These are phyloP conservation scores for Dactylellina leptospora DNA, from an alignment of 2,329 filamentous ascomycete genomes.

Conservation along the genomic window DNA sequence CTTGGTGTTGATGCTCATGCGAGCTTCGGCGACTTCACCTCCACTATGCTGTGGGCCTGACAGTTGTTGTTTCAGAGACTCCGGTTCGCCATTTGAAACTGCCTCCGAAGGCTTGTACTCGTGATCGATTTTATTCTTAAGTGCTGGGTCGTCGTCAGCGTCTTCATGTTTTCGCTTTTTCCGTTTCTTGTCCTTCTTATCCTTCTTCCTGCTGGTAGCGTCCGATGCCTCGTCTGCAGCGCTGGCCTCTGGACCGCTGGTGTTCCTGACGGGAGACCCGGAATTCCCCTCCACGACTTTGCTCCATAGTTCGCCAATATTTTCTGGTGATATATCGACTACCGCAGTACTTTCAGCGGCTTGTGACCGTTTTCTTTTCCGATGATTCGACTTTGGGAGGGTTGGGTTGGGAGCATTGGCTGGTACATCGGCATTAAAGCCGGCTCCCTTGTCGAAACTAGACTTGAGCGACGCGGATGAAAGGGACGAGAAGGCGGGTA, in stretches of 20 bases:
- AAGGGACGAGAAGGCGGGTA: constrained; percentile 61
- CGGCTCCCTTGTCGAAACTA: constrained; percentile 59
- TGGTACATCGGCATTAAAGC: constrained; percentile 60
- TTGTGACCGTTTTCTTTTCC: constrained; percentile 63
- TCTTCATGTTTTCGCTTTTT: constrained; percentile 54
- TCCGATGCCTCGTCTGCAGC: background rate
- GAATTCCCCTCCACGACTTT: constrained; percentile 77
- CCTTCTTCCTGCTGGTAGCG: constrained; percentile 57
- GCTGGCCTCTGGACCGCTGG: background rate
- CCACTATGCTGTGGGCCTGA: constrained; percentile 22
- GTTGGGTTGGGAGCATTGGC: constrained; percentile 67
- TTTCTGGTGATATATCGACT: constrained; percentile 70
- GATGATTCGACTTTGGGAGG: constrained; percentile 68
- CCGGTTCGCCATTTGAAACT: constrained; percentile 33
- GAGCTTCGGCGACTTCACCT: constrained; percentile 27
- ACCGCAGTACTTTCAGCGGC: constrained; percentile 56
- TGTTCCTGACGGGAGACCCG: background rate
- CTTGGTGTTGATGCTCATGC: constrained; percentile 32
- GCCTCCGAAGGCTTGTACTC: constrained; percentile 11
- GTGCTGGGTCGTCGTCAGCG: constrained; percentile 8
- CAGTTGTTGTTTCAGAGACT: constrained; percentile 21
- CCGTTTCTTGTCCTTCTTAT: constrained; percentile 55
- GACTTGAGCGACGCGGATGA: constrained; percentile 63
- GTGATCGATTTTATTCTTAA: constrained; percentile 50
- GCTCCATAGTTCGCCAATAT: constrained; percentile 81